A percentile compares a stretch with the other conserved stretches of the same genome.
Conservation (phyloP, 768 basidiomycete genomes). For the Epithele typhae region DNA sequence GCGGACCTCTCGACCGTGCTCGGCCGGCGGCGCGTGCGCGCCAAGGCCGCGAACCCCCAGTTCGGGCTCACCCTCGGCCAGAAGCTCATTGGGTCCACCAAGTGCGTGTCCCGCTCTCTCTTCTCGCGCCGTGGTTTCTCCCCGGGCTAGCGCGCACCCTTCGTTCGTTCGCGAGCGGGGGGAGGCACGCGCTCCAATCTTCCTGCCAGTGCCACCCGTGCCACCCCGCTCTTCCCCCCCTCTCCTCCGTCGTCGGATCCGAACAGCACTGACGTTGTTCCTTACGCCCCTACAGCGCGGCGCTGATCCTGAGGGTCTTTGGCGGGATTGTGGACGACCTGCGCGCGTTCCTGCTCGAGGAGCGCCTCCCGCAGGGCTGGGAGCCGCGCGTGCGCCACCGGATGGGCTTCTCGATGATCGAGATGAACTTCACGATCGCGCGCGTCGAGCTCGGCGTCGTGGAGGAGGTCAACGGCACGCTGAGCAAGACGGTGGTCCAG, state of each 20-base stretch:
- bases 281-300: conserved; percentile 40
- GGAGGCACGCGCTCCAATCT: too few relatives aligned
- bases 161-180: too few relatives aligned
- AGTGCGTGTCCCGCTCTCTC: conserved; percentile 44
- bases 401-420: conserved; percentile 54
- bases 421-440: conserved; percentile 43
- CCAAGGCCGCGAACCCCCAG: conserved; percentile 47
- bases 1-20: conserved; percentile 55
- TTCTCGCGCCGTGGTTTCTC: too few relatives aligned
- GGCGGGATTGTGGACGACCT: conserved; percentile 60
- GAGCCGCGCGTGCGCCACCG: conserved; percentile 53
- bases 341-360: conserved; percentile 54
- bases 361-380: conserved; percentile 69
- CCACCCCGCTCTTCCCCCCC: neutral
- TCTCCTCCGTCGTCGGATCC: neutral
- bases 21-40: conserved; percentile 58
- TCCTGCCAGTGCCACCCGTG: too few relatives aligned
- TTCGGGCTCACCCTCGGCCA: conserved; percentile 49
- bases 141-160: too few relatives aligned
- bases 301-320: conserved; percentile 60
- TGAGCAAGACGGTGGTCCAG: conserved; percentile 1
- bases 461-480: conserved; percentile 22
- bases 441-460: conserved; percentile 27
- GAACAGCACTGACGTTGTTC: neutral
- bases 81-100: conserved; percentile 60